Evolutionary conservation across 1,284 basidiomycete genomes (phyloP).

Genomic region (Exobasidium cylindrosporum): DNA sequence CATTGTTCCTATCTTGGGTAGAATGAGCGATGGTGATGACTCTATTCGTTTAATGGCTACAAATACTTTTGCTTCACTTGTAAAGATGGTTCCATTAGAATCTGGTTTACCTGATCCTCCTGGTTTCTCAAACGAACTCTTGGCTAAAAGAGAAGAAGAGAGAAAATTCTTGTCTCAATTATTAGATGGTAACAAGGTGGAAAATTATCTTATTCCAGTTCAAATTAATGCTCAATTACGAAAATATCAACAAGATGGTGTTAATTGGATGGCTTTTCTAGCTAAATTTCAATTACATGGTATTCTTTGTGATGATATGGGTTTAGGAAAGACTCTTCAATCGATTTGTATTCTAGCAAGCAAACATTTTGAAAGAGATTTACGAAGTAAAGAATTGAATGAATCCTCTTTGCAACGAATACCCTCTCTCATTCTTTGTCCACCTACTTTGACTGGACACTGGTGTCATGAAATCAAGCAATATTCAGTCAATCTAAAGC

Average conservation of each 20-base stretch:
- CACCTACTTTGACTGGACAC: slow-evolving; percentile 90
- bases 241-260: slow-evolving; percentile 96
- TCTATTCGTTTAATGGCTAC: slow-evolving; percentile 87
- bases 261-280: slow-evolving; percentile 98
- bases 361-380: slow-evolving; percentile 80
- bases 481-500: slow-evolving; percentile 79
- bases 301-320: slow-evolving; percentile 99
- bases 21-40: slow-evolving; percentile 94
- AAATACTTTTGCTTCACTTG: slow-evolving; percentile 93
- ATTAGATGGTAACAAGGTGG: slow-evolving; percentile 74
- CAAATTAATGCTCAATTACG: slow-evolving; percentile 88
- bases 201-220: slow-evolving; percentile 83
- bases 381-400: slow-evolving; percentile 61
- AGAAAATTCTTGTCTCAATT: slow-evolving; percentile 89
- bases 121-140: slow-evolving; percentile 83
- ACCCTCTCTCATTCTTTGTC: slow-evolving; percentile 92
- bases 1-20: slow-evolving; percentile 89
- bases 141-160: slow-evolving; percentile 72
- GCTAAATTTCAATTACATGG: slow-evolving; percentile 82
- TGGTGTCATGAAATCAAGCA: slow-evolving; percentile 98
- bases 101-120: slow-evolving; percentile 91
- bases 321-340: slow-evolving; percentile 95
- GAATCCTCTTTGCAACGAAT: slow-evolving; percentile 64
- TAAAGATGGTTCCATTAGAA: slow-evolving; percentile 99
- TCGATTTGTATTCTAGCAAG: slow-evolving; percentile 95